These are phyloP conservation scores for Nothomitra cinnamomea DNA, from an alignment of 2,329 filamentous ascomycete species.

Conservation along the genomic window DNA sequence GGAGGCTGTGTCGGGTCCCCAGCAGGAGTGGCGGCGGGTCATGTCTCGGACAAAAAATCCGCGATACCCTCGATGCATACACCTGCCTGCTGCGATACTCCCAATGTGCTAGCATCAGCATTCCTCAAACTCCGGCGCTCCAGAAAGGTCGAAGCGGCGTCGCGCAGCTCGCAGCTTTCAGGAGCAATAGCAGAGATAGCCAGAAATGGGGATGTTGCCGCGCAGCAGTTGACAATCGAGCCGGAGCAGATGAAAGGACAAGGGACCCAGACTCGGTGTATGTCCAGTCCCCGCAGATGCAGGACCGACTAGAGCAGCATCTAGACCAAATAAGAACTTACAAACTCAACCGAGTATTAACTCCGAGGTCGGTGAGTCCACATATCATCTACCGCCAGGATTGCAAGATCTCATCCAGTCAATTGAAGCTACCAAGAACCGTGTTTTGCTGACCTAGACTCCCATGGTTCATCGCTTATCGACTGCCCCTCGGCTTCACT, in stretches of 20 bases:
- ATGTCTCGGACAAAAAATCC: no score
- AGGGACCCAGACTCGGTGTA: not conserved
- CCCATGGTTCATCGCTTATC: constrained; percentile 58
- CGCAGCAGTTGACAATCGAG: not conserved
- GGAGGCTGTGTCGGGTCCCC: no score
- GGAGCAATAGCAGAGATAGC: not conserved
- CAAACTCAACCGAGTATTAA: not conserved
- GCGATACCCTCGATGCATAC: no score
- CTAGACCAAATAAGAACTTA: not conserved
- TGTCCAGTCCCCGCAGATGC: not conserved
- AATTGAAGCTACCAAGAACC: constrained; percentile 67
- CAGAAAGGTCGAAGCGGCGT: constrained; percentile 26
- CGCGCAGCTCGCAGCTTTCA: not conserved
- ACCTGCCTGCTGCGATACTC: no score
- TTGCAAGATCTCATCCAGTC: constrained; percentile 86
- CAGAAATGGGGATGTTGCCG: not conserved
- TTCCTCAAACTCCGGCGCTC: constrained; percentile 28
- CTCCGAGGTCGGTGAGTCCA: constrained; percentile 45
- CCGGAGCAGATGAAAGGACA: not conserved
- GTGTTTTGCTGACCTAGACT: constrained; percentile 38
- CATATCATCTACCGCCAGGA: constrained; percentile 81
- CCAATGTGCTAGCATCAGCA: constrained; percentile 22
- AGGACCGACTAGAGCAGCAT: not conserved
- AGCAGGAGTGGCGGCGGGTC: no score
- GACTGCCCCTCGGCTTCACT: constrained; percentile 52